A percentile compares a stretch with the other conserved stretches of the same genome.
phyloP scores from a whole-genome alignment of 148 eudicot species.

The Chenopodium quinoa region DNA sequence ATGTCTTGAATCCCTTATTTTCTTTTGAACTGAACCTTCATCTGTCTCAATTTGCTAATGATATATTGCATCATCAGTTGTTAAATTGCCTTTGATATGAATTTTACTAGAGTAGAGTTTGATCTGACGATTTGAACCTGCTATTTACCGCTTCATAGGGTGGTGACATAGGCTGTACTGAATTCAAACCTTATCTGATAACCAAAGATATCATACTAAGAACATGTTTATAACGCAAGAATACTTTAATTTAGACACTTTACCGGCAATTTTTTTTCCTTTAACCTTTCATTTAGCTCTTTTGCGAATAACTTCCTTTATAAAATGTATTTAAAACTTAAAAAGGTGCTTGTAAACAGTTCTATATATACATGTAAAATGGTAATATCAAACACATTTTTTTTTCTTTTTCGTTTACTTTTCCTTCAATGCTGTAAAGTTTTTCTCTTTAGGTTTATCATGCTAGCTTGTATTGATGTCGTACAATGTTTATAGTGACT shows the following conservation, averaged over 20 bases:
- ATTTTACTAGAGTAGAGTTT: background rate
- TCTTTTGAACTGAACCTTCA: background rate
- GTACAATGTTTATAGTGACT: background rate
- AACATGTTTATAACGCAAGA: background rate
- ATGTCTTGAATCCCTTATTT: background rate
- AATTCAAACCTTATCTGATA: background rate
- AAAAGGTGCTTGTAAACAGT: no score
- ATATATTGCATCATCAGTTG: background rate
- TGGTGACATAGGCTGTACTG: background rate
- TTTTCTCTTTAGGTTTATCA: background rate
- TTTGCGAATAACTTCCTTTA: background rate
- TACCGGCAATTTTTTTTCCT: background rate
- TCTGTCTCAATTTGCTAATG: background rate
- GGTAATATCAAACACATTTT: no score
- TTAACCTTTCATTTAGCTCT: background rate
- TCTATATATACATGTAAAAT: no score
- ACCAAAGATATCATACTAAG: background rate
- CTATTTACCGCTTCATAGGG: background rate
- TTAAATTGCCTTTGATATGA: background rate
- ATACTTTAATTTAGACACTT: background rate
- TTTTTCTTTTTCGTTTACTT: no score
- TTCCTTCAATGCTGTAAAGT: no score
- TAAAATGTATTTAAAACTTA: no score
- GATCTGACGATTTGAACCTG: background rate
- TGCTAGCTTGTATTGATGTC: background rate